Percentiles rank a stretch among this genome's conserved stretches.
These are phyloP conservation scores for Scheffersomyces illinoinensis DNA, from an alignment of 1,139 yeast genomes.

Conservation along the genomic window DNA sequence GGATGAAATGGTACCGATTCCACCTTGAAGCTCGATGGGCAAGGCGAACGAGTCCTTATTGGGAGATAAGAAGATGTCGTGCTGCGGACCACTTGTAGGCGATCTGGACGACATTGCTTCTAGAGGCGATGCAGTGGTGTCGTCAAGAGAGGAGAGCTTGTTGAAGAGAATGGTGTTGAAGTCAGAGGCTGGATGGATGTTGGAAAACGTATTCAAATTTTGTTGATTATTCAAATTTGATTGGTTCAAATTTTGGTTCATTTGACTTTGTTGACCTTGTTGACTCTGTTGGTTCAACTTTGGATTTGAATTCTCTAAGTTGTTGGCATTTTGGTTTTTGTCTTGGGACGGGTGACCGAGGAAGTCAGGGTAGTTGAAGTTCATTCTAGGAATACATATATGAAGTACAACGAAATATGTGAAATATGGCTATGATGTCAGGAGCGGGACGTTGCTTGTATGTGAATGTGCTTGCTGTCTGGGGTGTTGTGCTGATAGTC, in stretches of 20 bases:
- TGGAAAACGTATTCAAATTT: constrained; percentile 32
- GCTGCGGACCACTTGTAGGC: constrained; percentile 13
- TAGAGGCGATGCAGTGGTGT: constrained; percentile 4
- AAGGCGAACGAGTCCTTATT: constrained; percentile 40
- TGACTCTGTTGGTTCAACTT: too few species aligned
- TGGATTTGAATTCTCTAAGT: not conserved
- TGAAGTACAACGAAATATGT: not conserved
- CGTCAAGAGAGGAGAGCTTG: constrained; percentile 28
- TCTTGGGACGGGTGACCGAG: constrained; percentile 13
- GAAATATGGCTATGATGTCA: too few species aligned
- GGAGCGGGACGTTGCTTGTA: too few species aligned
- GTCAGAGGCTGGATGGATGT: constrained; percentile 36
- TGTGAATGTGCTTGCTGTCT: too few species aligned
- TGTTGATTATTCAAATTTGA: not conserved
- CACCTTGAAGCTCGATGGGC: constrained; percentile 65
- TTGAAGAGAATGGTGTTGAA: constrained; percentile 31
- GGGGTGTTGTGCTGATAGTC: not conserved
- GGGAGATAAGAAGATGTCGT: constrained; percentile 9
- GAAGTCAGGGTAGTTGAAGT: constrained; percentile 42
- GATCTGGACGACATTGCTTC: constrained; percentile 5
- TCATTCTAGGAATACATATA: constrained; percentile 17
- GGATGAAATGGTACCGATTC: constrained; percentile 59
- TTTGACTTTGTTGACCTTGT: not conserved
- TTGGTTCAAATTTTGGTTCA: constrained; percentile 1
- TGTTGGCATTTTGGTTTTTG: not conserved